Evolutionary conservation across 495 filamentous ascomycete species (phyloP), one percentile per base, ranked within the genome.

Genomic region (Aspergillus olivimuriae): DNA sequence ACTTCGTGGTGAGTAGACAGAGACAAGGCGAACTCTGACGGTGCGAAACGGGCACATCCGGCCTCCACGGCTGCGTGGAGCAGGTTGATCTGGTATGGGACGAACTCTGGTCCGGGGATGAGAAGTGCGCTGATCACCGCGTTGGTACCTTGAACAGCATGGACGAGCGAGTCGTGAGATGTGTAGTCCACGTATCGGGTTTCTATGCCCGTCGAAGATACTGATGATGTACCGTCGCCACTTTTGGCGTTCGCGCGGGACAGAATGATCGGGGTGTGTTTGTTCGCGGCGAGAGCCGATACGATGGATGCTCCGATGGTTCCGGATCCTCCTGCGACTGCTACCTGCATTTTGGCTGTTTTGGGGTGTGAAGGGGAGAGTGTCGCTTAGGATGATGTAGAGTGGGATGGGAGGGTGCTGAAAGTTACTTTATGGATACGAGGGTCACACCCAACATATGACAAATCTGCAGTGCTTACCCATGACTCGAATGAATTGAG

Each of bases 41-140:
- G 64, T 4, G 58, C 60, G 41, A 68, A 68, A 2, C 62, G 55
- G 3, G 23, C 28, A 4, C 55, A 51, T 9, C 64, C 58, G 1
- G 58, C 62, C 10, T 23, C 43, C 30, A 48, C 47, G 9, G 60
- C 50, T 8, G 63, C 65, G 6, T 53, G 28, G 8, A 69, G 56
- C 0, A 65, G 53, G 32, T 52, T 50, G 10, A 62, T 21, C 30
- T 65, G 48, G 28, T 48, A 52, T 7, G 55, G 43, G 1, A 44
- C 19, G 20, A 53, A 43, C 32, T 55, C 50, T 2, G 55, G 42
- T 10, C 45, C 43, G n/a, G 58, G 50, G 21, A 57, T 36, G 18
- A 51, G 46, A 5, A 66, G 43, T 18, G 51, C 45, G 21, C 46
- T 55, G 31, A 59, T 44, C 4, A 65, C 49, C 6, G 49, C 59